These are phyloP conservation scores for Parachlorella kessleri DNA, from an alignment of 139 green algal species.

Conservation along the genomic window DNA sequence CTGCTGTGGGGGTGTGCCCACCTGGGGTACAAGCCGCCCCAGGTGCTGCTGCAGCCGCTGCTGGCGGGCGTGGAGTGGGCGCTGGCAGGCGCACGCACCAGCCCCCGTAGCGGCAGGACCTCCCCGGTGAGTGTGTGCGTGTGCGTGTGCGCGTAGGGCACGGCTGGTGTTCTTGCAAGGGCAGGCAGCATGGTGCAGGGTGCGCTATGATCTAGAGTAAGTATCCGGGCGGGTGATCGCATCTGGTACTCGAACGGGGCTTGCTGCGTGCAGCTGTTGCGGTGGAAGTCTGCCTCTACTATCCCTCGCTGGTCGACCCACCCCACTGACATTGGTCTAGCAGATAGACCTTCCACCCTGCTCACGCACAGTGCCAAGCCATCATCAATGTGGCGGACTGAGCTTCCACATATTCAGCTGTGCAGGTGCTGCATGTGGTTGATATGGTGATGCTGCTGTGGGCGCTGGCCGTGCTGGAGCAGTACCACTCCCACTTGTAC, in stretches of 20 bases:
- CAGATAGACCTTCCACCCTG: too few species aligned
- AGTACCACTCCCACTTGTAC: slow-evolving; percentile 24
- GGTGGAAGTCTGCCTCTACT: too few species aligned
- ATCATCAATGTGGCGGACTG: too few species aligned
- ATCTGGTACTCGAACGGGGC: too few species aligned
- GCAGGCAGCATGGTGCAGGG: too few species aligned
- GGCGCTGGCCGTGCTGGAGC: slow-evolving; percentile 38
- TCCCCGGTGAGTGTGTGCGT: background rate
- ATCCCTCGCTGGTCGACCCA: too few species aligned
- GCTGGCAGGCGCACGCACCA: background rate
- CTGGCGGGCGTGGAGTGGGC: background rate
- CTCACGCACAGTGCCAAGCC: too few species aligned
- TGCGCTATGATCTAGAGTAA: too few species aligned
- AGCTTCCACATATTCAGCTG: too few species aligned
- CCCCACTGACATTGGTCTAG: too few species aligned
- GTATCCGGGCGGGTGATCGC: too few species aligned
- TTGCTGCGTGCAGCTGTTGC: too few species aligned
- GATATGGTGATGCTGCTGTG: slow-evolving; percentile 34
- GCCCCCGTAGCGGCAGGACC: background rate
- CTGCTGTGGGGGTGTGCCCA: slow-evolving; percentile 47
- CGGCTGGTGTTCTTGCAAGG: background rate
- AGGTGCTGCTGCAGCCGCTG: slow-evolving; percentile 14
- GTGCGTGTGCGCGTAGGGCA: background rate
- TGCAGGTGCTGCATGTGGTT: slow-evolving; percentile 23
- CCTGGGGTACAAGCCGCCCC: slow-evolving; percentile 24